Percentiles rank a stretch among this genome's conserved stretches.
Evolutionary conservation across 768 basidiomycete species (phyloP).

Genomic region (Neoboletus brunneissimus): DNA sequence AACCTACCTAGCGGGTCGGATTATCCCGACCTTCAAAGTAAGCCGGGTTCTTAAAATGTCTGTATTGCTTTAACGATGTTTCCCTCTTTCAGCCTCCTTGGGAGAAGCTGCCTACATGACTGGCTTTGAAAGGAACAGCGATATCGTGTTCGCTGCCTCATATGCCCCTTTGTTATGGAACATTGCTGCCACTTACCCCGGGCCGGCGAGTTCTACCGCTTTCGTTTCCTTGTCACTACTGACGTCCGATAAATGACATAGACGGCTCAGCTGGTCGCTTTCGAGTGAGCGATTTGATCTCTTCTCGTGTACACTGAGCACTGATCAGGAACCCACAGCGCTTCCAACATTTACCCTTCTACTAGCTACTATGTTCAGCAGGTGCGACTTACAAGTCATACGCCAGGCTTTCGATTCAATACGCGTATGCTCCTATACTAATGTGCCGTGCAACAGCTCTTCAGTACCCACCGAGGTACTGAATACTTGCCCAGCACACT

Average conservation of each 20-base stretch:
- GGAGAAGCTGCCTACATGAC: slow-evolving; percentile 68
- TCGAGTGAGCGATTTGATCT: slow-evolving; percentile 43
- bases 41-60: slow-evolving; percentile 1
- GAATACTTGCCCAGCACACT: slow-evolving; percentile 61
- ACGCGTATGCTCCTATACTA: not conserved
- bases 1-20: slow-evolving; percentile 48
- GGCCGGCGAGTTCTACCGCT: slow-evolving; percentile 45
- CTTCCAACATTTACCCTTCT: slow-evolving; percentile 50
- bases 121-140: slow-evolving; percentile 55
- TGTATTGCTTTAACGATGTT: not conserved
- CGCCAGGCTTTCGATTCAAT: not conserved
- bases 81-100: slow-evolving; percentile 36
- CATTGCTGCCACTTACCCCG: slow-evolving; percentile 39
- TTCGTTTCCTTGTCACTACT: not conserved
- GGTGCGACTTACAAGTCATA: slow-evolving; percentile 28
- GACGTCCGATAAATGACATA: not conserved
- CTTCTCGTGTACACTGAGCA: not conserved
- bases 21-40: slow-evolving; percentile 54
- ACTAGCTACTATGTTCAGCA: slow-evolving; percentile 61
- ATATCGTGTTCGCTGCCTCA: slow-evolving; percentile 58
- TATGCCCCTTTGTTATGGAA: slow-evolving; percentile 58
- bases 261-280: slow-evolving; percentile 55
- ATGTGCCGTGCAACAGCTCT: slow-evolving; percentile 40
- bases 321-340: slow-evolving; percentile 30
- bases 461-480: slow-evolving; percentile 58